A percentile compares a stretch with the other conserved stretches of the same genome.
Conservation (phyloP, 352 stramenopile species). For the Aphanomyces euteiches region DNA sequence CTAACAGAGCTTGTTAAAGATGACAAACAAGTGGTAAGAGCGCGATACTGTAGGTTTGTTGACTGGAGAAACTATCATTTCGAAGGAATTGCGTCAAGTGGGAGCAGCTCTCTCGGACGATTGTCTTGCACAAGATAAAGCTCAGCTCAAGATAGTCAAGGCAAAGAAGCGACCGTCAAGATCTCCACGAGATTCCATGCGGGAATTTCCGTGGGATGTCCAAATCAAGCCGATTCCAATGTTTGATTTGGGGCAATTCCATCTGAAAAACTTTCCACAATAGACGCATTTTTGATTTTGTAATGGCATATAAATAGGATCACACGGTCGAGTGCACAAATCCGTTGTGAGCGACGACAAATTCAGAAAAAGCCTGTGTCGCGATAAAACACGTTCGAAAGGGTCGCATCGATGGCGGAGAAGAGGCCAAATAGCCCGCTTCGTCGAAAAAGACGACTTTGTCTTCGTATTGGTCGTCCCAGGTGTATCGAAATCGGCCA, state of each 20-base stretch:
- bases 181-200: neutral
- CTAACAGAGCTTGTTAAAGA: neutral
- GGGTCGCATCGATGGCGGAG: slow-evolving; percentile 63
- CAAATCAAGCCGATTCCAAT: slow-evolving; percentile 12
- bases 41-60: neutral
- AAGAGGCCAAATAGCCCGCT: slow-evolving; percentile 77
- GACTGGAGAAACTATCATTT: too few species aligned
- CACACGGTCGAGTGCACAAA: slow-evolving; percentile 38
- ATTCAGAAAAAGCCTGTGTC: slow-evolving; percentile 82
- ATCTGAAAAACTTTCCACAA: neutral
- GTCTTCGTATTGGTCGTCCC: slow-evolving; percentile 79
- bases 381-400: slow-evolving; percentile 83
- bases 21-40: neutral
- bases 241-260: neutral
- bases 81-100: too few species aligned
- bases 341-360: slow-evolving; percentile 73
- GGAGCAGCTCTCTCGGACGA: too few species aligned
- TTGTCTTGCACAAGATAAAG: too few species aligned
- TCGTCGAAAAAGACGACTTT: slow-evolving; percentile 83
- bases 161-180: too few species aligned
- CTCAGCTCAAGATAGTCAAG: too few species aligned
- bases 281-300: neutral
- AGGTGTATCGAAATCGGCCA: slow-evolving; percentile 79
- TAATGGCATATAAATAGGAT: slow-evolving; percentile 9
- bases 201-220: slow-evolving; percentile 4